Conservation (phyloP, 169 alveolate genomes). For the Cryptosporidium sp. region DNA sequence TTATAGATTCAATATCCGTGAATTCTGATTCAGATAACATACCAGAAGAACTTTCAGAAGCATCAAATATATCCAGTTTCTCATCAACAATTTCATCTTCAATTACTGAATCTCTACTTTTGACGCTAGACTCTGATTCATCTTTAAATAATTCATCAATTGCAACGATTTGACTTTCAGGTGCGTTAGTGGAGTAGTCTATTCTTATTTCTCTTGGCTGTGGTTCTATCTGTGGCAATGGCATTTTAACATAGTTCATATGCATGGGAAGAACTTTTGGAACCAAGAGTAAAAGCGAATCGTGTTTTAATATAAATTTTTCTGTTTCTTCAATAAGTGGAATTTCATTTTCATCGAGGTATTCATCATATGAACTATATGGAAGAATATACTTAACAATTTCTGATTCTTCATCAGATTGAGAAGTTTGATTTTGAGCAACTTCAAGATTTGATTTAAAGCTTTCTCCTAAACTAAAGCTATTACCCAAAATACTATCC, state of each 20-base stretch:
- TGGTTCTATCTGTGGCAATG: background rate
- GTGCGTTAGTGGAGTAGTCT: background rate
- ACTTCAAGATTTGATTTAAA: background rate
- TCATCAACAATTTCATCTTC: conserved; percentile 10
- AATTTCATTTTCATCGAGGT: conserved; percentile 27
- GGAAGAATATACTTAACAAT: background rate
- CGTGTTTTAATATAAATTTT: background rate
- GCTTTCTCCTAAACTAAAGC: background rate
- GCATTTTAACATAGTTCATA: conserved; percentile 21
- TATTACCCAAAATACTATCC: background rate
- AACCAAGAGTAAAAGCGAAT: conserved; percentile 1
- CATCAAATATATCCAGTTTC: background rate
- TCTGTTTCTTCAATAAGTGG: conserved; percentile 47
- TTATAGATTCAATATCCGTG: background rate
- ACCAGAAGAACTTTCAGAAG: conserved; percentile 7
- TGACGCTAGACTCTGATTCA: background rate
- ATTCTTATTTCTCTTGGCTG: conserved; percentile 8
- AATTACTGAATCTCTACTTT: background rate
- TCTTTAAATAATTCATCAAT: background rate
- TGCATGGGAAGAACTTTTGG: conserved; percentile 30
- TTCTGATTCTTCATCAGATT: background rate
- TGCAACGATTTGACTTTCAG: background rate
- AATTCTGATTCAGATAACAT: background rate
- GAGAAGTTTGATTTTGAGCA: background rate
- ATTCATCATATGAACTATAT: background rate